Base-by-base conservation (phyloP, 352 stramenopile species). In the Phytophthora constricta region DNA sequence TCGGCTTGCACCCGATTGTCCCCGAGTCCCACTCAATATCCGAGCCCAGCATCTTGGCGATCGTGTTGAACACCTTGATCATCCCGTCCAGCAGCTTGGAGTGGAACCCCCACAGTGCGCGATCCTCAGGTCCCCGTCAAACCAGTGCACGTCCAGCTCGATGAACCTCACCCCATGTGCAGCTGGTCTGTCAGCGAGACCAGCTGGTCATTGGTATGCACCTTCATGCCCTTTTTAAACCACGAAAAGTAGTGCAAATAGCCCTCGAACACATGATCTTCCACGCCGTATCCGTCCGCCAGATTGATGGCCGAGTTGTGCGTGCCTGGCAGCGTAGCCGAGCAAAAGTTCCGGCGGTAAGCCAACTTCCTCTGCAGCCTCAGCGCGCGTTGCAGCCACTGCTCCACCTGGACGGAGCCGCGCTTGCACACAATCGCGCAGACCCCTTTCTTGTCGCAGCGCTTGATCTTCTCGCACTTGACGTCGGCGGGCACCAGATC, bases 111-210 rank as follows among this genome's bases (percentile, higher is more conserved):
- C 87, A 71, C 89, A 96, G 69, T 96, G 89, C 14, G 76, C 87
- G 27, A 84, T 91, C n/a, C 67, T 81, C n/a, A 95, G 62, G 46
- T 77, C 68, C 0, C 71, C 72, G 56, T 74, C 73, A 45, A 92
- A 92, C 70, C 87, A 96, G 72, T 96, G 89, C 37, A 90, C 78
- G 42, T 96, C 89, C 16, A 94, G 55, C 68, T 96, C 89, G 46
- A 96, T 71, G 28, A 93, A 89, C 4, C 89, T 78, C 13, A 80
- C 86, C 5, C 89, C 26, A 96, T 72, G 42, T 87, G 79, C 43
- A 96, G 68, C 68, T 95, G 87, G 47, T 96, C 89, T 17, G 84
- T 89, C 4, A 96, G 48, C 2, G 68, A 90, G 47, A 95, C 80
- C 19, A 91, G 74, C 66, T 93, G 85, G 58, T 92, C 87, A 54